These are phyloP conservation scores for Elsinoe ampelina DNA, from an alignment of 2,329 filamentous ascomycete species.

Conservation along the genomic window DNA sequence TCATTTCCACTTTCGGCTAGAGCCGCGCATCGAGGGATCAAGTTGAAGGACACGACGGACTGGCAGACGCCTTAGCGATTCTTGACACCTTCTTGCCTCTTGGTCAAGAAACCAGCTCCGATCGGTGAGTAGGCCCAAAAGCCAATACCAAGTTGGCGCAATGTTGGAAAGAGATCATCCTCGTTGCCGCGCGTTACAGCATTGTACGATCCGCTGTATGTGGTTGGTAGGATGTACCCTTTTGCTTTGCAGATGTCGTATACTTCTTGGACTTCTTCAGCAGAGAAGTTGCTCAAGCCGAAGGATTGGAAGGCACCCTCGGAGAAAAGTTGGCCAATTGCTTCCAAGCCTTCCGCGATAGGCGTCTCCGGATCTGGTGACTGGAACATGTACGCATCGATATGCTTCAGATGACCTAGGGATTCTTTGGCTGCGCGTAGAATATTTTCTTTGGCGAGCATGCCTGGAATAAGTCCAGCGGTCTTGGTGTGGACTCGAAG, in stretches of 20 bases:
- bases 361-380: slow-evolving; percentile 23
- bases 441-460: slow-evolving; percentile 31
- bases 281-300: slow-evolving; percentile 38
- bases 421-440: slow-evolving; percentile 32
- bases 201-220: slow-evolving; percentile 39
- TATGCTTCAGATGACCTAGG: background rate
- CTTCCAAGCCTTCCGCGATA: slow-evolving; percentile 26
- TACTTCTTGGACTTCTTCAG: slow-evolving; percentile 31
- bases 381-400: slow-evolving; percentile 24
- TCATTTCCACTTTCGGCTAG: slow-evolving; percentile 16
- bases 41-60: slow-evolving; percentile 17
- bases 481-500: slow-evolving; percentile 8
- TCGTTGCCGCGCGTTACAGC: slow-evolving; percentile 33
- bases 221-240: slow-evolving; percentile 33
- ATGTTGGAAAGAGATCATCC: slow-evolving; percentile 33
- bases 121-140: slow-evolving; percentile 38
- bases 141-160: slow-evolving; percentile 35
- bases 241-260: slow-evolving; percentile 29
- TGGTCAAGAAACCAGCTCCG: slow-evolving; percentile 29
- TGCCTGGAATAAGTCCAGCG: background rate
- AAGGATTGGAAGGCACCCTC: slow-evolving; percentile 33
- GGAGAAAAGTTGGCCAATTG: slow-evolving; percentile 26
- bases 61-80: background rate
- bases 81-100: slow-evolving; percentile 21
- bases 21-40: slow-evolving; percentile 19